Evolutionary conservation across 2,329 filamentous ascomycete genomes (phyloP).

Genomic region (Raffaelea arxii): DNA sequence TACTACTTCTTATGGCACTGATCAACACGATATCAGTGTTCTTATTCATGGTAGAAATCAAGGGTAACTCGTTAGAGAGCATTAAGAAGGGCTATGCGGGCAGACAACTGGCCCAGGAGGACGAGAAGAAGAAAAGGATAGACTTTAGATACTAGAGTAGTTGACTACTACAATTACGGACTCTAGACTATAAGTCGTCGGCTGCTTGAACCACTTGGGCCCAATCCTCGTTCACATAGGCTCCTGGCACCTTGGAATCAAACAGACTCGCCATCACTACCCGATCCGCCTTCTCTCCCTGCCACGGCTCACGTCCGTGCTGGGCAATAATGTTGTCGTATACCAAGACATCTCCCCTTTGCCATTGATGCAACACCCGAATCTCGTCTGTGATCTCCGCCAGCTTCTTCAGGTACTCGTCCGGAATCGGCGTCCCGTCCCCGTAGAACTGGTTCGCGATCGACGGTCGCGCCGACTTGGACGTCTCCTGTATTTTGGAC

Average conservation of each 20-base stretch:
- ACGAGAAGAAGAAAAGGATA: too few relatives aligned
- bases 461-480: constrained; percentile 7
- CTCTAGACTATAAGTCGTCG: too few relatives aligned
- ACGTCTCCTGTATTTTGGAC: constrained; percentile 8
- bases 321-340: constrained; percentile 16
- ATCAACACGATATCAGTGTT: too few relatives aligned
- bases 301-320: constrained; percentile 16
- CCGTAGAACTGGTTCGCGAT: constrained; percentile 16
- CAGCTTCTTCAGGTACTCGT: constrained; percentile 15
- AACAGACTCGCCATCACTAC: not conserved
- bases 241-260: not conserved
- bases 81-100: too few relatives aligned
- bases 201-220: not conserved
- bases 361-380: constrained; percentile 7
- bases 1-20: too few relatives aligned
- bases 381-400: constrained; percentile 17
- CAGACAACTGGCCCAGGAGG: too few relatives aligned
- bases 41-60: too few relatives aligned
- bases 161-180: too few relatives aligned
- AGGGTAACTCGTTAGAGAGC: too few relatives aligned
- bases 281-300: constrained; percentile 2
- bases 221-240: not conserved
- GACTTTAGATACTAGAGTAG: too few relatives aligned
- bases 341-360: constrained; percentile 9
- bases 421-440: constrained; percentile 15